Evolutionary conservation across 345 rosid species (phyloP), one percentile per base, ranked within the genome.

Genomic region (Rubroshorea leprosula): DNA sequence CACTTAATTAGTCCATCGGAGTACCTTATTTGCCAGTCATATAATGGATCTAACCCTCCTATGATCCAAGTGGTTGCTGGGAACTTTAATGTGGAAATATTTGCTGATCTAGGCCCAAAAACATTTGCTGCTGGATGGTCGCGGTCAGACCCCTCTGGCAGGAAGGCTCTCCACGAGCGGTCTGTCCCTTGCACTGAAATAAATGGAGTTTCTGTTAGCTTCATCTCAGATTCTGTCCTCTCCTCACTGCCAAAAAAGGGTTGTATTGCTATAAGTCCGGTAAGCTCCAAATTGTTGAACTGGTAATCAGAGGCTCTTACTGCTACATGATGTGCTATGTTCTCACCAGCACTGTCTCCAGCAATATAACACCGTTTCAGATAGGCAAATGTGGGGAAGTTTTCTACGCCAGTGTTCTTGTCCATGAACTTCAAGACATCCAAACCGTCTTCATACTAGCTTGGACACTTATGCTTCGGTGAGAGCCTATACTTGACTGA

Each of bases 21-120:
- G 58, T 78, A 75, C 56, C 68, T 66, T 13, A 56, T 68, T 49
- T 78, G 73, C 83, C 79, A 72, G 43, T 78, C 83, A n/a, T 72
- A 48, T 19, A 78, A 51, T 29, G 73, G 77, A 58, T 78, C 83
- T 1, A 72, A 4, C 23, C 76, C 79, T 5, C 71, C 76, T 1
- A 58, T 68, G 5, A 68, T 9, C 51, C 68, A 59, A 1, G 68
- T 16, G 7, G 70, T 60, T 1, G 27, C 23, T 14, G 73, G 77
- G 22, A 68, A 64, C 11, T 55, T 46, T 26, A 72, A 8, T 10
- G 23, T 60, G 14, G 66, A 54, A 2, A 68, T 63, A 23, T 24
- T 57, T 4, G 1, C 56, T 0, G 66, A 56, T 13, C 58, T 48
- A 0, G 64, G 66, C 18, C 63, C 64, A 5, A 55, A 55, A 24